Evolutionary conservation across 2,329 filamentous ascomycete genomes (phyloP), one percentile per base, ranked within the genome.

Genomic region (Ophidiomyces ophidiicola): DNA sequence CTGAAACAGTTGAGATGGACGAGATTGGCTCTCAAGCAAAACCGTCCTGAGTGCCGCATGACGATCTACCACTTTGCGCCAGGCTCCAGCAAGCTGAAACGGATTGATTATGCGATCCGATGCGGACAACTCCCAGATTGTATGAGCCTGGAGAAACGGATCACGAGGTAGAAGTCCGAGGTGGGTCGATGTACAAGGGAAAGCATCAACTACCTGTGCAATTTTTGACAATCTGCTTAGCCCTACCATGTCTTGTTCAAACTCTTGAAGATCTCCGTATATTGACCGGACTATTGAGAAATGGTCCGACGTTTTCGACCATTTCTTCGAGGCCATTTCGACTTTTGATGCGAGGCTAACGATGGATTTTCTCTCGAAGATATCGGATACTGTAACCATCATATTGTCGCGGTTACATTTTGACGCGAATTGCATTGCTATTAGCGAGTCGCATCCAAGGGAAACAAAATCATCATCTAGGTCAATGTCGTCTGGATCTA

Each of bases 371-470:
- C 19, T 28, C 11, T 41, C 36, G 28, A 46, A 41, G 11, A 46
- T 43, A 25, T 46, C 44, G 6, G 26, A 8, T 2, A 34, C 15
- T 2, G 41, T 44, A 11, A 46, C 20, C 17, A 17, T 32, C 7
- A 46, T 17, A 5, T 31, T 31, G 7, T 44, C 37, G 12, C 37
- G 20, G 11, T 32, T 36, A 26, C 44, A 46, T 8, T 32, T 29
- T 18, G 44, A 32, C 11, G 52, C 51, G 5, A 56, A 44, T 20
- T 45, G 50, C 57, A 62, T 62, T 29, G 57, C 59, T 24, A 54
- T 55, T 23, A 62, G 60, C 28, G 59, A 62, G 43, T 62, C 60
- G 4, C 60, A 59, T 19, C 59, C 59, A 19, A 43, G 35, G 20
- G 29, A 21, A 23, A 39, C 21, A 17, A 43, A 43, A 21, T 39